phyloP scores from a whole-genome alignment of 805 yeast genomes.

The Tetrapisispora iriomotensis region DNA sequence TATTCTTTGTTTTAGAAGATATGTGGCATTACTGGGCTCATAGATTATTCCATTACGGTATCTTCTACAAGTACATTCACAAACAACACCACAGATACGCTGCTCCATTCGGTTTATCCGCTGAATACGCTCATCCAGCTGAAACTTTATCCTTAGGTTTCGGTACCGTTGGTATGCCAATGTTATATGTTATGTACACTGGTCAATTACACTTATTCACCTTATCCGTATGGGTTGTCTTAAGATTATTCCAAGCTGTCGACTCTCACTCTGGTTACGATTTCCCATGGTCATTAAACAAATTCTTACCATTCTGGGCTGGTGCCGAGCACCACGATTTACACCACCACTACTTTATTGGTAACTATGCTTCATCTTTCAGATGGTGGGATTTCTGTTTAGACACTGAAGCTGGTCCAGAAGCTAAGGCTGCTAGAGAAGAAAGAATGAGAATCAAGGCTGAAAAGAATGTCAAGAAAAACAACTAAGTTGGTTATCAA shows the following conservation, averaged over 20 bases:
- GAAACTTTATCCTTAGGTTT: conserved; percentile 86
- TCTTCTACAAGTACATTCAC: conserved; percentile 86
- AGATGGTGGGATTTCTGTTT: conserved; percentile 90
- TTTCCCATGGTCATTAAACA: conserved; percentile 93
- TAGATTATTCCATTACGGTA: conserved; percentile 79
- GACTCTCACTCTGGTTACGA: conserved; percentile 98
- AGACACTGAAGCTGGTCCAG: conserved; percentile 84
- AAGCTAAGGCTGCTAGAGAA: conserved; percentile 69
- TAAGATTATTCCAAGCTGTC: conserved; percentile 90
- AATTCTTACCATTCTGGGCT: conserved; percentile 92
- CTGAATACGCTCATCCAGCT: conserved; percentile 95
- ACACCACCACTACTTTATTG: conserved; percentile 93
- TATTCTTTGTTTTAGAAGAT: conserved; percentile 83
- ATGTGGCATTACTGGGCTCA: conserved; percentile 97
- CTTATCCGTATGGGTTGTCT: conserved; percentile 76
- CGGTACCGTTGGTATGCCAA: conserved; percentile 95
- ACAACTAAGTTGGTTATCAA: conserved; percentile 1
- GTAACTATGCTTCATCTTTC: conserved; percentile 89
- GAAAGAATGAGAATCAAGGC: conserved; percentile 47
- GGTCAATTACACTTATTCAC: conserved; percentile 79
- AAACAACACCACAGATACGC: conserved; percentile 97
- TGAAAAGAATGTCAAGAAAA: conserved; percentile 35
- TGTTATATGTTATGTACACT: conserved; percentile 68
- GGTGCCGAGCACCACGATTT: conserved; percentile 98
- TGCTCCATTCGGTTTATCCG: conserved; percentile 94